Evolutionary conservation across 495 filamentous ascomycete genomes (phyloP).

Genomic region (Alectoria sarmentosa): DNA sequence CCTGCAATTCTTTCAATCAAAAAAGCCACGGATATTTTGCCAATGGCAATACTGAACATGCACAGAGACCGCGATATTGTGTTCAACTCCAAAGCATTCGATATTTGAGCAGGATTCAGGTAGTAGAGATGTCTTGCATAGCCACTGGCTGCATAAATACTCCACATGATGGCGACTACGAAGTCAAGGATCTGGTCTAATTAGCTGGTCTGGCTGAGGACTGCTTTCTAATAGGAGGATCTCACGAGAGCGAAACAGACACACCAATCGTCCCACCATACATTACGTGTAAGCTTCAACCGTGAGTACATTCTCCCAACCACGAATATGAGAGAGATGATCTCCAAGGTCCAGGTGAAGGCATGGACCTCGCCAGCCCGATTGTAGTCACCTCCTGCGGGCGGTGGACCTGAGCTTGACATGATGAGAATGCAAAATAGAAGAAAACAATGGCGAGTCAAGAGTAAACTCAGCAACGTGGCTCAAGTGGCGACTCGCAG

Average conservation of each 20-base stretch:
- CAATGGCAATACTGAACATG: constrained; percentile 26
- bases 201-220: background rate
- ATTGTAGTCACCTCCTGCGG: constrained; percentile 13
- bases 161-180: constrained; percentile 27
- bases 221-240: background rate
- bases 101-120: constrained; percentile 26
- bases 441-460: too few species aligned
- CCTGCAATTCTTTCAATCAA: constrained; percentile 23
- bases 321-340: constrained; percentile 32
- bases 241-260: constrained; percentile 40
- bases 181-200: constrained; percentile 21
- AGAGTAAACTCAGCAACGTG: background rate
- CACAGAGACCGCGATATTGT: constrained; percentile 28
- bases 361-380: constrained; percentile 16
- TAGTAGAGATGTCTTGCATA: constrained; percentile 31
- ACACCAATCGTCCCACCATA: constrained; percentile 47
- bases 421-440: constrained; percentile 19
- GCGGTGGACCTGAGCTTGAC: constrained; percentile 11
- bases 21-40: constrained; percentile 25
- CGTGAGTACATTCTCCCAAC: constrained; percentile 43
- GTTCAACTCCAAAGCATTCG: constrained; percentile 30
- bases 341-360: constrained; percentile 33
- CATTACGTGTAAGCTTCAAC: constrained; percentile 34
- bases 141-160: constrained; percentile 24
- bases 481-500: background rate